Evolutionary conservation across 2,329 filamentous ascomycete species (phyloP).

Genomic region (Venturia carpophila): DNA sequence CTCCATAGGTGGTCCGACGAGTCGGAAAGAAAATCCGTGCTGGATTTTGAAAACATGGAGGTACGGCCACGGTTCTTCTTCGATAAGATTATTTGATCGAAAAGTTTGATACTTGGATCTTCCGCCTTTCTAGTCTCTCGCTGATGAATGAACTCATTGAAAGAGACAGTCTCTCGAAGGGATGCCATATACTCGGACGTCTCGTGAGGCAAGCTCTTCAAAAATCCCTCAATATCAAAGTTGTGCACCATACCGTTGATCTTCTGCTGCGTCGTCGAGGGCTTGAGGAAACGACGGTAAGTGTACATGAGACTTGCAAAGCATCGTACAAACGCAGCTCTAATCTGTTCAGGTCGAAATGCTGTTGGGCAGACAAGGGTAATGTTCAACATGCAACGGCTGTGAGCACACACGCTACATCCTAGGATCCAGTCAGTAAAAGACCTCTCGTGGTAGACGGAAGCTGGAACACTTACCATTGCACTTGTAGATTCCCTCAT

Average conservation of each 20-base stretch:
- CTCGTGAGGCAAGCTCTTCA: constrained; percentile 56
- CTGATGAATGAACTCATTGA: constrained; percentile 80
- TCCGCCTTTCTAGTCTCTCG: constrained; percentile 58
- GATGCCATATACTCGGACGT: constrained; percentile 56
- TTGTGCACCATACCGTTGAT: constrained; percentile 54
- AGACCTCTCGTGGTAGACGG: constrained; percentile 11
- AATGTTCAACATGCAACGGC: constrained; percentile 15
- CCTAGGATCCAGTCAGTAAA: constrained; percentile 30
- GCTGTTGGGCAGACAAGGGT: constrained; percentile 47
- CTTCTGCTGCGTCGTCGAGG: constrained; percentile 52
- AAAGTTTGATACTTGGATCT: constrained; percentile 62
- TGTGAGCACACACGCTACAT: constrained; percentile 44
- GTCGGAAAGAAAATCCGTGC: constrained; percentile 60
- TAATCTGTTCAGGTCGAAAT: constrained; percentile 58
- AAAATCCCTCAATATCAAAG: constrained; percentile 60
- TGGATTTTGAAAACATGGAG: constrained; percentile 54
- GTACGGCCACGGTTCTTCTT: constrained; percentile 64
- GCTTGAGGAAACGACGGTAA: constrained; percentile 55
- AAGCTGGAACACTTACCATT: constrained; percentile 36
- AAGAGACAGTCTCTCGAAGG: constrained; percentile 59
- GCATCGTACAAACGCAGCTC: constrained; percentile 60
- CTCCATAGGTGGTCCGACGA: constrained; percentile 74
- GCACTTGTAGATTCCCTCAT: constrained; percentile 69
- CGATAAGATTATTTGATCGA: constrained; percentile 76
- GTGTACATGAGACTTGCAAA: constrained; percentile 63